Evolutionary conservation across 2,329 filamentous ascomycete species (phyloP).

Genomic region (Botrytis porri): DNA sequence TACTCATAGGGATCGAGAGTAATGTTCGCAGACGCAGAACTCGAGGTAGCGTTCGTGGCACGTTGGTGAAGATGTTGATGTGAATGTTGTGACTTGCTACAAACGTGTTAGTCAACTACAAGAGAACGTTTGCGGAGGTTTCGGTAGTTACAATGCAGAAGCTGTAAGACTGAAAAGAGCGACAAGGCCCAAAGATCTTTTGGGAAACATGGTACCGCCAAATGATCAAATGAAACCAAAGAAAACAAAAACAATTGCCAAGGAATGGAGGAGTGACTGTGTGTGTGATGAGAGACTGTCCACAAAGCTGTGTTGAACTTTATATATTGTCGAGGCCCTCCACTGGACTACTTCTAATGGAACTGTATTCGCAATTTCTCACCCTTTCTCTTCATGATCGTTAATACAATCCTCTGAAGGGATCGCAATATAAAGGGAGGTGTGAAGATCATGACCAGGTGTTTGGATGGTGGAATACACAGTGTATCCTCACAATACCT

Average conservation of each 20-base stretch:
- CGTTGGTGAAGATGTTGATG: slow-evolving; percentile 1
- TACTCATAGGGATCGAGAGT: slow-evolving; percentile 42
- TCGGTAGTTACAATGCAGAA: slow-evolving; percentile 10
- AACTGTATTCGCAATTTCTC: neutral
- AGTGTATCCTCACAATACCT: neutral
- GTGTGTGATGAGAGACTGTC: neutral
- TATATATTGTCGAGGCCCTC: neutral
- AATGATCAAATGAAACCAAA: neutral
- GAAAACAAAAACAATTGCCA: neutral
- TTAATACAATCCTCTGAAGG: neutral
- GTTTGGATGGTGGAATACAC: neutral
- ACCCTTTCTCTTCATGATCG: neutral
- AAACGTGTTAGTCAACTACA: neutral
- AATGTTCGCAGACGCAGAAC: slow-evolving; percentile 2
- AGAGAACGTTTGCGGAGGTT: neutral
- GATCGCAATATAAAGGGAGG: neutral
- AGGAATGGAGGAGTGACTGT: neutral
- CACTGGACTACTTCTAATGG: neutral
- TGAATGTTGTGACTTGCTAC: neutral
- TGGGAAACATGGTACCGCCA: slow-evolving; percentile 1
- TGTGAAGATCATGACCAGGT: neutral
- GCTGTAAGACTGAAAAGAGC: slow-evolving; percentile 8
- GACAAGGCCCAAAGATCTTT: slow-evolving; percentile 2
- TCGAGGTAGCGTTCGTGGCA: neutral
- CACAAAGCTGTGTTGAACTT: neutral